Evolutionary conservation across 225 moss, liverwort and hornwort species (phyloP).

Genomic region (Pleurozium schreberi): DNA sequence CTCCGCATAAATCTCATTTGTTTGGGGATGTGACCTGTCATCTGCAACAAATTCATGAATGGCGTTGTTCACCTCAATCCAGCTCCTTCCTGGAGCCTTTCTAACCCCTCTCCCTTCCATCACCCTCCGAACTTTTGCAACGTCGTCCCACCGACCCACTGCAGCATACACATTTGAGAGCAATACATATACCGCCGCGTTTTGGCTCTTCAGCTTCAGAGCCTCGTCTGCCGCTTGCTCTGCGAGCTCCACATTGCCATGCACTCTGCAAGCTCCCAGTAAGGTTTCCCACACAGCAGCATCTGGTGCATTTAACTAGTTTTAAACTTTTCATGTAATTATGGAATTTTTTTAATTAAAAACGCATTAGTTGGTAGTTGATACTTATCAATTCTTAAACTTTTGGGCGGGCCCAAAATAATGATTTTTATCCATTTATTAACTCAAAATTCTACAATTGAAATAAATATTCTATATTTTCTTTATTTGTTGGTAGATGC

Average conservation of each 20-base stretch:
- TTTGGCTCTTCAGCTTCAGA: constrained; percentile 18
- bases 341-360: too few species aligned
- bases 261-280: constrained; percentile 40
- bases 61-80: constrained; percentile 36
- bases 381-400: too few species aligned
- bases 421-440: too few species aligned
- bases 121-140: constrained; percentile 25
- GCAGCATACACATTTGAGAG: constrained; percentile 48
- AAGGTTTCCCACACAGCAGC: constrained; percentile 35
- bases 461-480: too few species aligned
- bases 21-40: constrained; percentile 32
- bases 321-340: too few species aligned
- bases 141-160: constrained; percentile 36
- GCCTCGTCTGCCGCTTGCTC: constrained; percentile 21
- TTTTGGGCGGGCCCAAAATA: too few species aligned
- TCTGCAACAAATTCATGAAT: constrained; percentile 42
- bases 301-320: constrained; percentile 12
- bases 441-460: too few species aligned
- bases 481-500: too few species aligned
- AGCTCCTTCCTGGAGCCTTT: constrained; percentile 35
- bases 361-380: too few species aligned
- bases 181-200: constrained; percentile 30
- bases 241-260: constrained; percentile 31
- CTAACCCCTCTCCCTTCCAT: constrained; percentile 30
- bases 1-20: constrained; percentile 18